Base-by-base conservation (phyloP, 2,329 filamentous ascomycete genomes). In the Epichloe elymi region DNA sequence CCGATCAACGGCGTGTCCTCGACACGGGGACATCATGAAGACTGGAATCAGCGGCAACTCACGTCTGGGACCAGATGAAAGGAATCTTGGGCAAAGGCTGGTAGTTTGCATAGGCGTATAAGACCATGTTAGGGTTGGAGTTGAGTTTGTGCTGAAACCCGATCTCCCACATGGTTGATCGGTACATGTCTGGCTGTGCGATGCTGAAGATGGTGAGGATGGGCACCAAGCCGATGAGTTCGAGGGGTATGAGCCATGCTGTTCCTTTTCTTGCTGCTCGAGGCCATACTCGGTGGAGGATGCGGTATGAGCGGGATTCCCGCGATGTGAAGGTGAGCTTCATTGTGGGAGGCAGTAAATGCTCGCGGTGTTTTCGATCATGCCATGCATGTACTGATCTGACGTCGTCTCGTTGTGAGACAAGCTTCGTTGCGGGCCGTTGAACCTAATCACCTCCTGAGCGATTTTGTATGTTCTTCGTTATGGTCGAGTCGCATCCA, bases 61-160 rank as follows among this genome's bases (percentile, higher is more conserved):
- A 90, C 86, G 76, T 78, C 61, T 73, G 68, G 54, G 83, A 85
- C 86, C 86, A 91, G 14, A 89, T 76, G 50, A 89, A 69, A 1
- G 86, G 84, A 10, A 79, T 70, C 36, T 72, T 71, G 1, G 81
- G 80, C 14, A 82, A 68, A 0, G 81, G 74, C 50, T 72, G 67
- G 62, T 87, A 77, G 62, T 90, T 90, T 48, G 85, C 84, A 61
- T 84, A 83, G 36, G 83, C 82, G 65, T 86, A 89, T 36, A 88
- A 66, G 17, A 87, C 71, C 60, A 83, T 77, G 54, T 70, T 75
- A 14, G 86, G 85, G 58, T 80, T 81, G 54, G 84, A 88, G 67
- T 90, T 90, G 72, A 85, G 86, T 54, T 79, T 78, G 62, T 85
- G 72, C 50, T 83, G 74, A 53, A 73, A 80, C 55, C 86, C 86